A percentile compares a stretch with the other conserved stretches of the same genome.
Conservation (phyloP, 257 asterid genomes). For the Primulina huaijiensis region DNA sequence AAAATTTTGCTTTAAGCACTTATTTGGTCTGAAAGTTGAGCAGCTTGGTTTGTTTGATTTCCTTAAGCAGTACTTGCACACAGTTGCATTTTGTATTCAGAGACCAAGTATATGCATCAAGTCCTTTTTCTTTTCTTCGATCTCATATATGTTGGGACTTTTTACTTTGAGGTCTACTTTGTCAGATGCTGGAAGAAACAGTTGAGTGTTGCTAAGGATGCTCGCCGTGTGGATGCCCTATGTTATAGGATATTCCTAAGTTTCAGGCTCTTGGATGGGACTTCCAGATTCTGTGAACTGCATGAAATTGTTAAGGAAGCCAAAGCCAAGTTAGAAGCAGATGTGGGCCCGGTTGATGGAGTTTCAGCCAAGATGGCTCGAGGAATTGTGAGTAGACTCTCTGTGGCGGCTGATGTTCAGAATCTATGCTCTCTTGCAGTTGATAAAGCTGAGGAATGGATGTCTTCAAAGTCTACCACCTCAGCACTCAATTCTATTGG, state of each 20-base stretch:
- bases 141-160: background rate
- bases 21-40: background rate
- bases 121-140: background rate
- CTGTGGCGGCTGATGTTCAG: slow-evolving; percentile 73
- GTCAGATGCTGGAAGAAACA: slow-evolving; percentile 90
- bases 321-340: slow-evolving; percentile 73
- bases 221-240: slow-evolving; percentile 78
- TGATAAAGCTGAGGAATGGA: slow-evolving; percentile 72
- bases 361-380: slow-evolving; percentile 87
- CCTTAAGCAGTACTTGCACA: background rate
- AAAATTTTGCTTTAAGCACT: background rate
- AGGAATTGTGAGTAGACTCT: slow-evolving; percentile 83
- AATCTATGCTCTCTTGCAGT: slow-evolving; percentile 73
- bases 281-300: slow-evolving; percentile 73
- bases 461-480: slow-evolving; percentile 39
- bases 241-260: slow-evolving; percentile 76
- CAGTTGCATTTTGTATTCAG: background rate
- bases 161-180: slow-evolving; percentile 20
- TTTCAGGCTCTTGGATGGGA: slow-evolving; percentile 74
- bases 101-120: background rate
- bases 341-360: slow-evolving; percentile 82
- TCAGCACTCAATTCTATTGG: slow-evolving; percentile 39
- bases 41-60: background rate
- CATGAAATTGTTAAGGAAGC: slow-evolving; percentile 72
- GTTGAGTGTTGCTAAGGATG: slow-evolving; percentile 76